Evolutionary conservation across 2,329 filamentous ascomycete species (phyloP), one percentile per base, ranked within the genome.

Genomic region (Bertia moriformis): DNA sequence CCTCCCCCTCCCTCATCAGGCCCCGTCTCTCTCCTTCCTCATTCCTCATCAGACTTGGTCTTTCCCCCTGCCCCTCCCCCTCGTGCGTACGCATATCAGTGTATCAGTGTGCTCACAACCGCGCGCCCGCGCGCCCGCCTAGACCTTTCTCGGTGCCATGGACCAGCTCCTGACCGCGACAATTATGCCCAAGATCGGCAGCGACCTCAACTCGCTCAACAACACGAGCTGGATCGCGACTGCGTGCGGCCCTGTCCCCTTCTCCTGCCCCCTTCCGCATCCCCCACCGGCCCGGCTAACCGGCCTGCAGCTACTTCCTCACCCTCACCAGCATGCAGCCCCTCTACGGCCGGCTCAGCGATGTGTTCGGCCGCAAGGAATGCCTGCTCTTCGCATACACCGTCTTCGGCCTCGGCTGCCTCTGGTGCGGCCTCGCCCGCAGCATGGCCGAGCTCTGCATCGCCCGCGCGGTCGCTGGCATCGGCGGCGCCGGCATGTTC

Each of bases 131-230:
- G 36, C 40, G n/a, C 36, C 13, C 18, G 18, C n/a, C 14, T 39
- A 30, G 50, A 82, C 78, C 62, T 87, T 30, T 84, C 83, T 51
- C 65, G 89, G 4, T 70, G 79, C 83, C 3, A 67, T 79, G 38
- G 83, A 89, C 51, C 81, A 87, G 54, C 84, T 84, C 0, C 73
- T 88, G 40, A 77, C 83, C 19, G 73, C 88, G 38, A 75, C 76
- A n/a, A 78, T 71, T n/a, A 87, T 87, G 54, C 80, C 79, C 38
- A 74, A 70, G 44, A 88, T 89, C 48, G 83, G 82, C 10, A 83
- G 71, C 41, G 83, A 88, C 45, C 61, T 89, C 19, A 66, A 83
- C 39, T 80, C 83, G 1, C 64, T 89, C 39, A 84, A 81, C 51
- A 73, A 72, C 46, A 85, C 81, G 3, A 80, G 73, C 39, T 87